Evolutionary conservation across 2,329 filamentous ascomycete species (phyloP).

Genomic region (Colletotrichum aenigma): DNA sequence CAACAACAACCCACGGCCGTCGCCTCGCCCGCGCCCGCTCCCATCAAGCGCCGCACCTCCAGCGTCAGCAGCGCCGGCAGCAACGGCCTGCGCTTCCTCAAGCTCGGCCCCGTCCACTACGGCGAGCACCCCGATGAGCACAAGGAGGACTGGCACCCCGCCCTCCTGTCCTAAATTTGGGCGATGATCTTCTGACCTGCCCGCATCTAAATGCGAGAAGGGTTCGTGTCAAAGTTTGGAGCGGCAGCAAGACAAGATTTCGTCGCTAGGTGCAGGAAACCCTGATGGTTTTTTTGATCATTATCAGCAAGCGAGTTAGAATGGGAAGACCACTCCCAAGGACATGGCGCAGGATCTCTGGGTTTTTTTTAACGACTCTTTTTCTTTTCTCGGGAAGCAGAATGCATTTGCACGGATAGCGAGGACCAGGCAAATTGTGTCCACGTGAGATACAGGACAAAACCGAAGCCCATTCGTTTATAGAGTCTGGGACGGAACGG

Average conservation of each 20-base stretch:
- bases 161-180: neutral
- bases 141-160: slow-evolving; percentile 39
- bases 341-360: neutral
- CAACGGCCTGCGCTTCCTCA: slow-evolving; percentile 56
- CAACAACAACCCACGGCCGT: slow-evolving; percentile 37
- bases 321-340: neutral
- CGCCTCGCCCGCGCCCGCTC: slow-evolving; percentile 32
- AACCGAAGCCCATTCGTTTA: neutral
- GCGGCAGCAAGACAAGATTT: neutral
- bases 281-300: neutral
- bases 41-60: slow-evolving; percentile 52
- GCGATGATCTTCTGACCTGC: neutral
- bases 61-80: slow-evolving; percentile 53
- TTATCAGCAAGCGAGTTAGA: slow-evolving; percentile 1
- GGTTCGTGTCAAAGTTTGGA: neutral
- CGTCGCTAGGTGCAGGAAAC: slow-evolving; percentile 4
- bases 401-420: neutral
- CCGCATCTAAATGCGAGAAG: neutral
- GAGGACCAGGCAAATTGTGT: neutral
- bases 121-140: slow-evolving; percentile 63
- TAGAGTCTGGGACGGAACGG: neutral
- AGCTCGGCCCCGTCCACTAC: slow-evolving; percentile 68
- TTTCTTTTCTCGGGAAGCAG: neutral
- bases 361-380: neutral
- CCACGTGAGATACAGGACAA: neutral